These are phyloP conservation scores for Colletotrichum tropicicola DNA, from an alignment of 2,329 filamentous ascomycete species.

Conservation along the genomic window DNA sequence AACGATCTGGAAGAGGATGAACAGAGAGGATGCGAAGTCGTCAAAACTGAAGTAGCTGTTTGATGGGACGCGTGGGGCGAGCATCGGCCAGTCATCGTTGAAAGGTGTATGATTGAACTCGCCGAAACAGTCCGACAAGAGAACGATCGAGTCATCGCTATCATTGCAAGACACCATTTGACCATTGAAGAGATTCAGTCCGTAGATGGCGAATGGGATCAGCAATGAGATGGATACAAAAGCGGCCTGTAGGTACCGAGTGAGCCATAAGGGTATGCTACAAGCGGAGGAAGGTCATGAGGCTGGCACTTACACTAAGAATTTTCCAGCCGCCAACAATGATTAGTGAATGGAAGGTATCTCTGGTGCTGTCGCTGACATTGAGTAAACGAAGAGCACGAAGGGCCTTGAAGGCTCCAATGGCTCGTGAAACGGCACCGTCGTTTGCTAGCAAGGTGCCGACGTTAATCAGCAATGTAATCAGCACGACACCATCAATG, in stretches of 20 bases:
- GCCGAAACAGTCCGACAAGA: conserved; percentile 80
- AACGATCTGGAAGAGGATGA: conserved; percentile 98
- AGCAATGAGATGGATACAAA: conserved; percentile 94
- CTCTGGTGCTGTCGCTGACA: conserved; percentile 92
- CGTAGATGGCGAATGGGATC: conserved; percentile 97
- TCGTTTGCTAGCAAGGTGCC: conserved; percentile 83
- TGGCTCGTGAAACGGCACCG: conserved; percentile 85
- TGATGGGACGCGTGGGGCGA: conserved; percentile 81
- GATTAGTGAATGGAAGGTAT: conserved; percentile 97
- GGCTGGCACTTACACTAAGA: conserved; percentile 69
- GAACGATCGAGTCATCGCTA: conserved; percentile 59
- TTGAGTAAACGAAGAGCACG: conserved; percentile 92
- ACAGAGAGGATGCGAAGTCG: conserved; percentile 90
- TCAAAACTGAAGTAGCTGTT: conserved; percentile 95
- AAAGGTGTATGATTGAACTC: conserved; percentile 83
- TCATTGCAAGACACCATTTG: conserved; percentile 86
- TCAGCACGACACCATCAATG: conserved; percentile 89
- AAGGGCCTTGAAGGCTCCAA: conserved; percentile 96
- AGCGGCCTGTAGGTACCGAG: conserved; percentile 67
- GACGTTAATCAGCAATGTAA: conserved; percentile 97
- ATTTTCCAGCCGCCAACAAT: conserved; percentile 96
- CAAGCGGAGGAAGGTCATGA: conserved; percentile 26
- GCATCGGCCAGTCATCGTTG: conserved; percentile 77
- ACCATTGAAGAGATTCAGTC: conserved; percentile 90
- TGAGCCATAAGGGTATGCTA: not conserved